Base-by-base conservation (phyloP, 129 eudicot genomes). In the Heracleum sosnowskyi region DNA sequence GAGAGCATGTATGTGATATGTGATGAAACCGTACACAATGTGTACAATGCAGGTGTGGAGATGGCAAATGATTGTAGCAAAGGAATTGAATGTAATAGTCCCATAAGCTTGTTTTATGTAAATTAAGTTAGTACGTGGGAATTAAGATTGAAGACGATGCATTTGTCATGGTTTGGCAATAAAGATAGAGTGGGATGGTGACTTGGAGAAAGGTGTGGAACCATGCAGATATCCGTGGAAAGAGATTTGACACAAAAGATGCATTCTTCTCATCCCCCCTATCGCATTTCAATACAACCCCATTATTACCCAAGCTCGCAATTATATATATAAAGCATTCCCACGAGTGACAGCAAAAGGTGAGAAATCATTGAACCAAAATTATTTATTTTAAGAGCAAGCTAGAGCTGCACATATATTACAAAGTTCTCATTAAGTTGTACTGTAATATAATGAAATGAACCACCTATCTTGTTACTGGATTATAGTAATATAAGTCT, bases 121-220 rank as follows among this genome's bases (percentile, higher is more conserved):
- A 83, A 79, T 79, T 83, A 88, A 87, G 81, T 80, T 13, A 6
- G 76, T 85, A 63, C 79, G 4, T 28, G 20, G 18, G 36, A 33
- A 66, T 28, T 28, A 15, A 66, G 72, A 62, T 46, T 77, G 96
- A 87, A 79, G 79, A 75, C 34, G 91, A 86, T 80, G 69, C 77
- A 18, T 87, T 78, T 91, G 96, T 88, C 93, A 78, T 88, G 76
- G 84, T 79, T 87, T 87, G 89, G 83, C 90, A 77, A 80, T 85
- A 92, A 90, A 92, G 88, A 86, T 86, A 79, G 86, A 80, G 81
- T 66, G 83, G 44, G 93, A 92, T 82, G 76, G 90, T 51, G 93
- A 92, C 96, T 84, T 84, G 87, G 88, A 83, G 85, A 81, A 88
- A 84, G 85, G 88, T 83, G 86, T 88, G 92, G 86, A 93, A 90